Percentiles rank a stretch among this genome's conserved stretches.
Conservation (phyloP, 2,329 filamentous ascomycete species). For the Aspergillus terreus region DNA sequence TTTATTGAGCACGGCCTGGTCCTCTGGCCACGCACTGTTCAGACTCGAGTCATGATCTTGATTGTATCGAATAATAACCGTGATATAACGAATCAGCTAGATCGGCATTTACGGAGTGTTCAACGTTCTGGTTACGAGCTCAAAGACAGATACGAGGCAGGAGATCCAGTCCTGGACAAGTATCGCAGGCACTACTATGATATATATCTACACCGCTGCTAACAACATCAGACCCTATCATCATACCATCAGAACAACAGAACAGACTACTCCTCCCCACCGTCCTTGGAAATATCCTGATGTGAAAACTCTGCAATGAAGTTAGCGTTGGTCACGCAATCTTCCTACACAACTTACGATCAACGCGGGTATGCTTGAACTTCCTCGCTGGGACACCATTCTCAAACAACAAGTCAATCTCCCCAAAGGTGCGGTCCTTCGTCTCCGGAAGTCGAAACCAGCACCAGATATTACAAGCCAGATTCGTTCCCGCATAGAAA, state of each 20-base stretch:
- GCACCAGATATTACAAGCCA: slow-evolving; percentile 25
- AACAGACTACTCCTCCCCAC: background rate
- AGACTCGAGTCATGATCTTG: no score
- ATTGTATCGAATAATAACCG: no score
- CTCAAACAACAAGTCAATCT: slow-evolving; percentile 42
- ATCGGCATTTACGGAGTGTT: no score
- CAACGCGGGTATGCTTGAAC: slow-evolving; percentile 20
- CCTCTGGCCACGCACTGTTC: no score
- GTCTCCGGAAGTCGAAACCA: slow-evolving; percentile 38
- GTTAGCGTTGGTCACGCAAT: background rate
- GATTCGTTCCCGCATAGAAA: slow-evolving; percentile 35
- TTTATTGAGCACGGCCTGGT: no score
- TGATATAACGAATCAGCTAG: no score
- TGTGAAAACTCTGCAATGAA: background rate
- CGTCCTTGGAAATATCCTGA: background rate
- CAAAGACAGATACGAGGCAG: no score
- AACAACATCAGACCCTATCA: no score
- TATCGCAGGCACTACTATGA: no score
- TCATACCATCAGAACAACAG: background rate
- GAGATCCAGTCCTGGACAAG: no score
- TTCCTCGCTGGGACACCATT: slow-evolving; percentile 37
- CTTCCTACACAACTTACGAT: background rate
- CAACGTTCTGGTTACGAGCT: no score
- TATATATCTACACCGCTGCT: no score
- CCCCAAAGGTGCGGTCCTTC: slow-evolving; percentile 35